Percentiles rank a stretch among this genome's conserved stretches.
phyloP scores from a whole-genome alignment of 2,329 filamentous ascomycete genomes.

The Talaromyces amestolkiae region DNA sequence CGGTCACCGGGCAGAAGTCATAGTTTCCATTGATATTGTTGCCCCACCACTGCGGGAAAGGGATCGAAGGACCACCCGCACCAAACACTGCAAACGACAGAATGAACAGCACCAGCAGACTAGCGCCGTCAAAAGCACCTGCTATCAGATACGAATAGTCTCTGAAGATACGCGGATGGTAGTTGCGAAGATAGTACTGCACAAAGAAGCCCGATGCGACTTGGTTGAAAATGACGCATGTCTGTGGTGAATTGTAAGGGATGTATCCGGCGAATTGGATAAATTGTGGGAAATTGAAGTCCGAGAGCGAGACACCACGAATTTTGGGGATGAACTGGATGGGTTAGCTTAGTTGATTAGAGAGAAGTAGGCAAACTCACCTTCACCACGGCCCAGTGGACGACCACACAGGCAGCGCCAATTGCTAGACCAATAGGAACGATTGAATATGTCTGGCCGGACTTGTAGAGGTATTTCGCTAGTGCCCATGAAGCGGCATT shows the following conservation, averaged over 20 bases:
- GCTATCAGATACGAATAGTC: conserved; percentile 56
- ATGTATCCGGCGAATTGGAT: conserved; percentile 56
- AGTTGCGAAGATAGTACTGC: conserved; percentile 55
- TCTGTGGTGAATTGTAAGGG: conserved; percentile 56
- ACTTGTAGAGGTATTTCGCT: conserved; percentile 19
- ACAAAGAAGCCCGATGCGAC: conserved; percentile 46
- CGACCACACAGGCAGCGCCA: conserved; percentile 10
- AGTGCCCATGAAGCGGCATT: conserved; percentile 20
- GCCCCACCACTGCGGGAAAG: conserved; percentile 57
- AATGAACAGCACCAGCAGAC: conserved; percentile 51
- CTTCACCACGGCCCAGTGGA: conserved; percentile 15
- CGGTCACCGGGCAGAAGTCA: conserved; percentile 46
- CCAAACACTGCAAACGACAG: conserved; percentile 58
- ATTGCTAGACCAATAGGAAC: conserved; percentile 19
- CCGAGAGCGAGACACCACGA: conserved; percentile 39
- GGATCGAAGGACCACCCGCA: conserved; percentile 43
- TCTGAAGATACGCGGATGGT: conserved; percentile 52
- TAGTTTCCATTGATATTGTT: conserved; percentile 52
- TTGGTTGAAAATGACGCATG: conserved; percentile 54
- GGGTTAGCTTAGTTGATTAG: not conserved
- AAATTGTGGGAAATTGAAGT: conserved; percentile 55
- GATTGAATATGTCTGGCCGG: conserved; percentile 16
- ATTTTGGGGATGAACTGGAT: conserved; percentile 50
- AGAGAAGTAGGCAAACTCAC: conserved; percentile 1
- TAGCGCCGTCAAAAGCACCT: conserved; percentile 55